phyloP scores from a whole-genome alignment of 2,329 filamentous ascomycete genomes.

The Rhexocercosporidium sp. region DNA sequence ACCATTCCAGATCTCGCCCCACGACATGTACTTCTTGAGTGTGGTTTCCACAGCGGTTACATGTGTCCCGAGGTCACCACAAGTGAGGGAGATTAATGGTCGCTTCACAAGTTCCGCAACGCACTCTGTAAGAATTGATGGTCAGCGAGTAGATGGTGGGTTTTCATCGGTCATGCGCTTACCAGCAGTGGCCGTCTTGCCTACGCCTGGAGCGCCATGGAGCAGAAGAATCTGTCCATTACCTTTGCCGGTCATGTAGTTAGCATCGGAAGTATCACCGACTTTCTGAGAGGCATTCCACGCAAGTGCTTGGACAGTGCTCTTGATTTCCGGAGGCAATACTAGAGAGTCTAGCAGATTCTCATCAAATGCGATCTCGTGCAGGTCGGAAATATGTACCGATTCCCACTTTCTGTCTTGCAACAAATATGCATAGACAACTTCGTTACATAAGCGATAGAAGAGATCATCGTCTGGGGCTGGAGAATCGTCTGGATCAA shows the following conservation, averaged over 20 bases:
- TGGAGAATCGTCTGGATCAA: background rate
- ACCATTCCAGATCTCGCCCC: conserved; percentile 54
- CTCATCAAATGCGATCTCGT: background rate
- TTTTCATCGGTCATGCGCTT: background rate
- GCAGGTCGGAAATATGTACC: background rate
- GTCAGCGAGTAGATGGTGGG: background rate
- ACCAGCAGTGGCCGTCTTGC: conserved; percentile 35
- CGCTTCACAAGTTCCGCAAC: conserved; percentile 26
- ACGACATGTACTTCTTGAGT: conserved; percentile 52
- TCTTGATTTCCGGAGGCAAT: background rate
- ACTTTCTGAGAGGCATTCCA: background rate
- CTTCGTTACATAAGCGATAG: background rate
- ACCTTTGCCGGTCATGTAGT: conserved; percentile 25
- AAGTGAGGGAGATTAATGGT: conserved; percentile 42
- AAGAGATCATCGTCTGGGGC: background rate
- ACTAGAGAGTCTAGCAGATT: conserved; percentile 5
- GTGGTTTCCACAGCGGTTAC: conserved; percentile 49
- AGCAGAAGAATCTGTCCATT: conserved; percentile 27
- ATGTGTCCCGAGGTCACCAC: conserved; percentile 53
- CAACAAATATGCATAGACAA: background rate
- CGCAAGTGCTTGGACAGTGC: conserved; percentile 12
- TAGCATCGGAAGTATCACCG: background rate
- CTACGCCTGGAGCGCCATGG: conserved; percentile 24
- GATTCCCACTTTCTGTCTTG: conserved; percentile 1
- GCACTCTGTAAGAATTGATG: conserved; percentile 12